Percentiles rank a stretch among this genome's conserved stretches.
Conservation (phyloP, 2,329 filamentous ascomycete genomes). For the Rhynchosporium secalis region DNA sequence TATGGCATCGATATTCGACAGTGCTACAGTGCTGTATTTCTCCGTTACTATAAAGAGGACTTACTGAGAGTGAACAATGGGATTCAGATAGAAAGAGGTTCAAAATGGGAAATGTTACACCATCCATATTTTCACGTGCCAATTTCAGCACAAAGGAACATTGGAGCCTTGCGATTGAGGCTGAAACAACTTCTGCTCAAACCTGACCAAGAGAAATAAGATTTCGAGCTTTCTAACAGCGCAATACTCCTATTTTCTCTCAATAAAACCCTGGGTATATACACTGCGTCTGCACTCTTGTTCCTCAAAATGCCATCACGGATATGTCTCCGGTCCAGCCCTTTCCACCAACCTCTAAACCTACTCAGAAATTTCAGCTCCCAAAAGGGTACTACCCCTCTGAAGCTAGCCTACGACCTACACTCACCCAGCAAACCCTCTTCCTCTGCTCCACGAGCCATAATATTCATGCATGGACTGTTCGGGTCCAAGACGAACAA, state of each 20-base stretch:
- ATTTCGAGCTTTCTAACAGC: neutral
- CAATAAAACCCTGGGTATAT: no score
- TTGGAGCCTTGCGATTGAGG: constrained; percentile 19
- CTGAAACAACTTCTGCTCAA: constrained; percentile 4
- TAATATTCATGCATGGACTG: constrained; percentile 87
- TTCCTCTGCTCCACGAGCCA: constrained; percentile 55
- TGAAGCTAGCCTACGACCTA: constrained; percentile 61
- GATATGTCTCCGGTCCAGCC: constrained; percentile 11
- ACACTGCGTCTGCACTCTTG: neutral
- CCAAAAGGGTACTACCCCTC: neutral
- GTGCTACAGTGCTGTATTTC: no score
- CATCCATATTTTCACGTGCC: constrained; percentile 2
- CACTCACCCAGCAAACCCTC: constrained; percentile 57
- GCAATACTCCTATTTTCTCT: no score
- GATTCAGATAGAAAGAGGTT: neutral
- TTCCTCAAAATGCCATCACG: constrained; percentile 14
- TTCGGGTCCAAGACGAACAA: constrained; percentile 98
- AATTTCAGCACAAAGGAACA: no score
- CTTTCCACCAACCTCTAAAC: constrained; percentile 16
- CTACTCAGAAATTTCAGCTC: constrained; percentile 17
- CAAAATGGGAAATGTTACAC: neutral
- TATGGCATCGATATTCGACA: no score
- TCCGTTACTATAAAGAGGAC: no score
- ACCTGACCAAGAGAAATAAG: neutral
- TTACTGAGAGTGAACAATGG: neutral